phyloP scores from a whole-genome alignment of 1,139 yeast species.

The Suhomyces maxii region DNA sequence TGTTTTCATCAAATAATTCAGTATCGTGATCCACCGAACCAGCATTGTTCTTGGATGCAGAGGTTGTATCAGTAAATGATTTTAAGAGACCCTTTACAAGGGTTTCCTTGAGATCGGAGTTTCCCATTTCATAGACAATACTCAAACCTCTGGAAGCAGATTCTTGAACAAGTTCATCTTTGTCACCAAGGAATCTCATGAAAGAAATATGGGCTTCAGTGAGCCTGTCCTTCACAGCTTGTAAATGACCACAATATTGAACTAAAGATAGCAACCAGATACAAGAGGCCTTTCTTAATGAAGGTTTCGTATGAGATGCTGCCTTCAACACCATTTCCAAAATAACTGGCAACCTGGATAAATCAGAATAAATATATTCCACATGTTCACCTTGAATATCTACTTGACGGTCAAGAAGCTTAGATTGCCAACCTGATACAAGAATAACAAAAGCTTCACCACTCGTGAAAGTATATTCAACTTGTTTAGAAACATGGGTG shows the following conservation, averaged over 20 bases:
- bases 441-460: slow-evolving; percentile 82
- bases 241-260: slow-evolving; percentile 64
- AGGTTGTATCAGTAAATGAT: slow-evolving; percentile 73
- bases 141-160: slow-evolving; percentile 89
- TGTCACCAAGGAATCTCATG: slow-evolving; percentile 71
- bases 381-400: slow-evolving; percentile 46
- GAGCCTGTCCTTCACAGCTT: slow-evolving; percentile 44
- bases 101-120: slow-evolving; percentile 63
- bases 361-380: slow-evolving; percentile 19
- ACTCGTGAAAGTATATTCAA: slow-evolving; percentile 70
- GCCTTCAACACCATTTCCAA: slow-evolving; percentile 51
- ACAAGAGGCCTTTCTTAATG: slow-evolving; percentile 73
- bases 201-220: slow-evolving; percentile 68
- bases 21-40: slow-evolving; percentile 81
- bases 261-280: slow-evolving; percentile 82
- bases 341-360: slow-evolving; percentile 34
- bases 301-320: slow-evolving; percentile 68
- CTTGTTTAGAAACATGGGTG: slow-evolving; percentile 65
- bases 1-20: slow-evolving; percentile 80
- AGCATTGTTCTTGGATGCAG: slow-evolving; percentile 51
- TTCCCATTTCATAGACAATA: slow-evolving; percentile 78
- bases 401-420: slow-evolving; percentile 47
- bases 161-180: slow-evolving; percentile 86
- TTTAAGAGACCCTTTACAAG: slow-evolving; percentile 73
- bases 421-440: slow-evolving; percentile 77